Conservation (phyloP, 768 basidiomycete genomes). For the Russula compacta region DNA sequence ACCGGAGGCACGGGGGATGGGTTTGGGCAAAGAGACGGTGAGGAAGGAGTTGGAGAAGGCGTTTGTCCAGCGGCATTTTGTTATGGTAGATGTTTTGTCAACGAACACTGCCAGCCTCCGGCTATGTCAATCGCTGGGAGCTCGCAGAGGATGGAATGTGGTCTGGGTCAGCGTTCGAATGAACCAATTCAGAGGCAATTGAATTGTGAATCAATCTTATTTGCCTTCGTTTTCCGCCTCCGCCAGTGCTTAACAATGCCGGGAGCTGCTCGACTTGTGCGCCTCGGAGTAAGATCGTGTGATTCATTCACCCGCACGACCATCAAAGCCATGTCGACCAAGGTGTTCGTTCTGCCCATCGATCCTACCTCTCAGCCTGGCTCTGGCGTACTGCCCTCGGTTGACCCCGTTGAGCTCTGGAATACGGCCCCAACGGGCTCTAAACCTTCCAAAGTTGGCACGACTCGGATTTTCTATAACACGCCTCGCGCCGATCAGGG, state of each 20-base stretch:
- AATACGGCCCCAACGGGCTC: constrained; percentile 34
- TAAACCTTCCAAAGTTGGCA: constrained; percentile 46
- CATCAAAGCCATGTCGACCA: constrained; percentile 35
- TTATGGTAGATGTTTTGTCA: neutral
- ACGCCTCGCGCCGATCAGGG: constrained; percentile 31
- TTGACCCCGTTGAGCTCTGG: constrained; percentile 48
- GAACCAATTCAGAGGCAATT: neutral
- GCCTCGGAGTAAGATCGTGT: constrained; percentile 14
- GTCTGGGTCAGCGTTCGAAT: neutral
- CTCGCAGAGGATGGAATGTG: neutral
- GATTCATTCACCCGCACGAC: constrained; percentile 1
- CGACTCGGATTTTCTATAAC: constrained; percentile 57
- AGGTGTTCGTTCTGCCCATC: constrained; percentile 50
- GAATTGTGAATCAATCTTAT: neutral
- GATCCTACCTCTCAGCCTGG: constrained; percentile 36
- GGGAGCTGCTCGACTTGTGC: constrained; percentile 3
- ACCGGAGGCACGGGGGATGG: constrained; percentile 1
- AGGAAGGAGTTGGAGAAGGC: neutral
- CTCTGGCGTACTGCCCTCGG: constrained; percentile 25
- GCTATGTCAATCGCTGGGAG: neutral
- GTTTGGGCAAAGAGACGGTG: constrained; percentile 7
- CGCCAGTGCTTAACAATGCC: neutral
- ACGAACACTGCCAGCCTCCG: neutral
- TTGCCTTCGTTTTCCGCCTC: neutral
- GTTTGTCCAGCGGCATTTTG: neutral